Base-by-base conservation (phyloP, 495 filamentous ascomycete genomes). In the Penicillium coffeae region DNA sequence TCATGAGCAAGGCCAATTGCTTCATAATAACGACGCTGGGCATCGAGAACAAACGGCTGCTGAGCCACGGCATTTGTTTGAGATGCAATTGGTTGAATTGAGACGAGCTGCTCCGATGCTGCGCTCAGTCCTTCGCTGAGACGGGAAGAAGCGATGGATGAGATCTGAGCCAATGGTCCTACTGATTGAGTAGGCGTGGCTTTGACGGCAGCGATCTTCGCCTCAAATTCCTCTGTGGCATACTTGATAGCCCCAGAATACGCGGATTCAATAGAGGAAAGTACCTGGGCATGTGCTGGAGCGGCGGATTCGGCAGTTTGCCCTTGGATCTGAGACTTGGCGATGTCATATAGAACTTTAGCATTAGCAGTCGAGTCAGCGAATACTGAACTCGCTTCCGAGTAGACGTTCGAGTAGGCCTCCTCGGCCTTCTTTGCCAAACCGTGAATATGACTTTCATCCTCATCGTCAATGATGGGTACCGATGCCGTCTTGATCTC, bases 1-100 rank as follows among this genome's bases (percentile, higher is more conserved):
- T 83, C 87, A 58, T 93, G 86, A 2, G 88, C 88, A 16, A 89
- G 53, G 13, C 88, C 88, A 44, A 91, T 53, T 8, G 81, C 86
- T 46, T 88, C 84, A 54, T 90, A 90, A 62, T 90, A 93, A 52
- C 83, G 84, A 44, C 81, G 72, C 51, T 80, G 82, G 21, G 84
- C 83, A 46, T 82, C 78, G 15, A 80, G 70, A 8, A 86, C 53
- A 45, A 77, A 77, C 32, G 72, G 72, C 52, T 84, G 77, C 52
- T 73, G 70, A 13, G 72, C 70, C 36, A 73, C 63, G 10, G 78
- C 80, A 4, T 79, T 76, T 3, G 83, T 80, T 4, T 77, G 72
- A 7, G 80, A 72, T 19, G 83, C 64, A 32, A 78, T 80, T 22
- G 77, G 71, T 55, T 81, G 84, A 19, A 78, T 77, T 35, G 70